Base-by-base conservation (phyloP, 805 yeast genomes). In the Alloascoidea africana region DNA sequence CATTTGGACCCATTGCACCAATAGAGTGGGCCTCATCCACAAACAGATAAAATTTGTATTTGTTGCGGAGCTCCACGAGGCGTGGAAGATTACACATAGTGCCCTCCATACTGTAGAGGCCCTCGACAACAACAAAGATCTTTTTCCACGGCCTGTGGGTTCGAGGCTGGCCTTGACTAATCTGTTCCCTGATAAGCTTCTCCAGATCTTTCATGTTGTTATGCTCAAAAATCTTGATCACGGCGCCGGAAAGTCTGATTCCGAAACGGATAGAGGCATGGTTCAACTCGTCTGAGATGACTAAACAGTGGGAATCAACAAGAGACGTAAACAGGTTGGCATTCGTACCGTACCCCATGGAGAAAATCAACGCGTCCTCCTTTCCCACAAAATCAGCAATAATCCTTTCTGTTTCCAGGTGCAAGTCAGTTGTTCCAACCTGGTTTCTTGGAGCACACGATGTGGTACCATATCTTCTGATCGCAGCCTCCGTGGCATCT, bases 1-100 rank as follows among this genome's bases (percentile, higher is more conserved):
- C 98, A 38, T 61, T 60, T 34, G 93, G 91, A 18, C 99, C 99
- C 61, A 91, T 69, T n/a, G 98, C 98, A 50, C 99, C 99, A 51
- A 91, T 80, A 3, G 97, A 89, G 58, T 91, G 99, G 8, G 98
- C 98, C 58, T 91, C 99, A 56, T 91, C 99, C 43, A 93, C 82
- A 52, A 82, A 91, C 38, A 91, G 60, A 52, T 83, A 84, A 53
- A 89, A 82, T 50, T 85, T 85, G 63, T 93, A 91, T 54, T 82
- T 83, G 30, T 81, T 70, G 49, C 80, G 77, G 44, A 87, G 63
- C 47, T 69, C 80, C 17, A 87, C 68, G 34, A 87, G 52, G 41
- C 60, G 66, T 3, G 96, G 95, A 47, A 87, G 65, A 52, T 87
- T 76, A 54, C 83, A 74, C 68, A 84, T 65, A 46, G 87, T 83